Conservation (phyloP, 1,284 basidiomycete genomes). For the Takashimella tepidaria region DNA sequence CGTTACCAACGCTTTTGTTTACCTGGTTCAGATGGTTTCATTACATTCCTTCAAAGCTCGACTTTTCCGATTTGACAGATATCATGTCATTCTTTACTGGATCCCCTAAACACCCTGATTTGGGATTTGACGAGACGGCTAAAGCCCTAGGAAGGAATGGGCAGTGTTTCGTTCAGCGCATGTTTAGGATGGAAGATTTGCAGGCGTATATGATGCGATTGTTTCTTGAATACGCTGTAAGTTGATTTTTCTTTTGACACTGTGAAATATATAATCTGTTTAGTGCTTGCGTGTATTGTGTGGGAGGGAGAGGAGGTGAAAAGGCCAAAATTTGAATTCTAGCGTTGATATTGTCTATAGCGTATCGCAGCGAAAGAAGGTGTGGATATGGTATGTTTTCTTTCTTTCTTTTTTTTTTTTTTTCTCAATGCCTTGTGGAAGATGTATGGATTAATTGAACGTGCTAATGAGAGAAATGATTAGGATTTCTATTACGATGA, state of each 20-base stretch:
- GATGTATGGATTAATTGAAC: too few species aligned
- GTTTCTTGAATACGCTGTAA: conserved; percentile 43
- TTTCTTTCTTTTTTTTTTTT: background rate
- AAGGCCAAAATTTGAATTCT: too few species aligned
- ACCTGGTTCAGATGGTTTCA: conserved; percentile 45
- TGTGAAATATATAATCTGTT: too few species aligned
- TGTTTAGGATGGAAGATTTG: conserved; percentile 45
- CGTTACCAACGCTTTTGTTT: background rate
- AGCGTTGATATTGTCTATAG: too few species aligned
- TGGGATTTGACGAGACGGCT: conserved; percentile 46
- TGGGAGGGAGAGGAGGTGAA: too few species aligned
- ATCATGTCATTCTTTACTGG: conserved; percentile 47
- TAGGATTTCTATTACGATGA: conserved; percentile 6
- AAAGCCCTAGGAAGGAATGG: conserved; percentile 44
- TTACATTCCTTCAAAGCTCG: conserved; percentile 45
- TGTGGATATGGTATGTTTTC: conserved; percentile 32
- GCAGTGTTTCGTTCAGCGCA: conserved; percentile 44
- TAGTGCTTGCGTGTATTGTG: too few species aligned
- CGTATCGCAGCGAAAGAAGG: conserved; percentile 31
- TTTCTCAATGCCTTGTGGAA: too few species aligned
- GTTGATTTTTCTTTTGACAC: background rate
- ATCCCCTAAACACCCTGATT: conserved; percentile 33
- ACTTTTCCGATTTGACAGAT: conserved; percentile 43
- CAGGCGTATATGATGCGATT: conserved; percentile 47
- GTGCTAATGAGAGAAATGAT: background rate